These are phyloP conservation scores for Fusarium sp. DNA, from an alignment of 2,329 filamentous ascomycete genomes.

Conservation along the genomic window DNA sequence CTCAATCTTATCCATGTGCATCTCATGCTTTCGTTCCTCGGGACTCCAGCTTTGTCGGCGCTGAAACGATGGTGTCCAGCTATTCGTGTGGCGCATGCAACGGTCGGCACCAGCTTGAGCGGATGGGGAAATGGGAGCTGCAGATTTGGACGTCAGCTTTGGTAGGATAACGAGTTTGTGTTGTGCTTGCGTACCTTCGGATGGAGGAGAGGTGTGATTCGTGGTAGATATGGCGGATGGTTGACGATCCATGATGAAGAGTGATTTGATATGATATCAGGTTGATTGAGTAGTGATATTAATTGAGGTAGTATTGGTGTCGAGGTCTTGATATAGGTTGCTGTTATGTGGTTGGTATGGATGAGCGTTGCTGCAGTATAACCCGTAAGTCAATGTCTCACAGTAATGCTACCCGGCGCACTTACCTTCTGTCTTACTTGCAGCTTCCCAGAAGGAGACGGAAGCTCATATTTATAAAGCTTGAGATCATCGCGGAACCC, in stretches of 20 bases:
- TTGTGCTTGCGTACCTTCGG: constrained; percentile 15
- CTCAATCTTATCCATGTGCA: constrained; percentile 61
- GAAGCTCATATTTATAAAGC: constrained; percentile 15
- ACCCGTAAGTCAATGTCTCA: constrained; percentile 11
- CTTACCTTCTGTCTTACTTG: constrained; percentile 16
- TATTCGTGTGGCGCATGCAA: constrained; percentile 51
- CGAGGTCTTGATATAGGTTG: neutral
- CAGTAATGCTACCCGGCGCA: neutral
- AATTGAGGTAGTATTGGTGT: neutral
- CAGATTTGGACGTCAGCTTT: constrained; percentile 17
- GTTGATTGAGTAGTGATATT: neutral
- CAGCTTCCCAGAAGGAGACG: neutral
- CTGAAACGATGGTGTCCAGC: constrained; percentile 60
- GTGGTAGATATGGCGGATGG: constrained; percentile 29
- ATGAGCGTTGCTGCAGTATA: constrained; percentile 12
- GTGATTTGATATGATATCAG: neutral
- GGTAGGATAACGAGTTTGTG: neutral
- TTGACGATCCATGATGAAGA: constrained; percentile 33
- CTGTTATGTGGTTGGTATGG: constrained; percentile 12
- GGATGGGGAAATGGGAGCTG: constrained; percentile 32
- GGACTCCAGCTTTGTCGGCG: constrained; percentile 65
- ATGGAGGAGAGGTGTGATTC: constrained; percentile 18
- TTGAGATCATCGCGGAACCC: constrained; percentile 6
- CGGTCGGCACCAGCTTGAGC: constrained; percentile 48
- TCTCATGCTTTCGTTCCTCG: constrained; percentile 65